Conservation (phyloP, 768 basidiomycete species). For the Collybiopsis confluens region DNA sequence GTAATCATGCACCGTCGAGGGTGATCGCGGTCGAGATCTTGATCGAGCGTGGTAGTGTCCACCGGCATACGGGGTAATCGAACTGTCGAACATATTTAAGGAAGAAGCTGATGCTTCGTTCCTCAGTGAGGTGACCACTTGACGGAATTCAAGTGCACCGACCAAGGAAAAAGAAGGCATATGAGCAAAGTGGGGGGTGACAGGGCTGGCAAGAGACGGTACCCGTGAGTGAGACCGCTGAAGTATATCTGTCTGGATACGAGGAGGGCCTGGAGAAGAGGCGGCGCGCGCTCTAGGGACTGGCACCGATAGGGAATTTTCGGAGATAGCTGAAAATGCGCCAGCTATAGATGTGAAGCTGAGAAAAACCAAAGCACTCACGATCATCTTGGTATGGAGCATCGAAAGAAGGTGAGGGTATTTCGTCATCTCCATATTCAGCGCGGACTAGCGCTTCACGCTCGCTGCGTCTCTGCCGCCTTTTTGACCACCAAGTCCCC, state of each 20-base stretch:
- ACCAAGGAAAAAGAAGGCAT: conserved; percentile 88
- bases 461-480: conserved; percentile 41
- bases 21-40: conserved; percentile 24
- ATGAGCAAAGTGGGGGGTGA: conserved; percentile 30
- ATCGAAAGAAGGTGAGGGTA: conserved; percentile 26
- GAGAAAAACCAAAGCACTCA: conserved; percentile 25
- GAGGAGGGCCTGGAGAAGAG: conserved; percentile 17
- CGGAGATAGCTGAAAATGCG: conserved; percentile 12
- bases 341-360: not conserved
- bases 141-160: conserved; percentile 93
- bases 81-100: conserved; percentile 63
- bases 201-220: conserved; percentile 40
- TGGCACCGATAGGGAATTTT: conserved; percentile 24
- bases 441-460: conserved; percentile 50
- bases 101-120: conserved; percentile 59
- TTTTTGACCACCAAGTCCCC: conserved; percentile 72
- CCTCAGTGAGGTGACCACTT: conserved; percentile 79
- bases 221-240: conserved; percentile 41
- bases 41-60: conserved; percentile 62
- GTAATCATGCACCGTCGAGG: conserved; percentile 20
- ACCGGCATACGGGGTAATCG: conserved; percentile 63
- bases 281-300: conserved; percentile 31
- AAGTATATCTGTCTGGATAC: conserved; percentile 31
- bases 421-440: conserved; percentile 53
- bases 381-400: conserved; percentile 63